phyloP scores from a whole-genome alignment of 768 basidiomycete species.

The Boletales sp. region DNA sequence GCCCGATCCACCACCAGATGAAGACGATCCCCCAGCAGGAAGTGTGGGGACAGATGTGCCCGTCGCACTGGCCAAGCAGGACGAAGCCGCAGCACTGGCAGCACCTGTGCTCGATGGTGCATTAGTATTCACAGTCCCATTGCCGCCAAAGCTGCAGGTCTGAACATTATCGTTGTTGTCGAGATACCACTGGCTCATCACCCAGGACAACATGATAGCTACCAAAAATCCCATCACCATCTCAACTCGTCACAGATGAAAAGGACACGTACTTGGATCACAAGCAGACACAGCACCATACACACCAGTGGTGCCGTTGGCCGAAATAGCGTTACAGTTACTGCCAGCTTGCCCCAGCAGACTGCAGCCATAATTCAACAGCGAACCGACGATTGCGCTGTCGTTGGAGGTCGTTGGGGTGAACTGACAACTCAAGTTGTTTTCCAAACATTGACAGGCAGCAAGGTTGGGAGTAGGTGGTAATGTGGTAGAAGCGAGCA shows the following conservation, averaged over 20 bases:
- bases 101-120: slow-evolving; percentile 48
- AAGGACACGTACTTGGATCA: slow-evolving; percentile 60
- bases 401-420: slow-evolving; percentile 61
- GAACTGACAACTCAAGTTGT: slow-evolving; percentile 69
- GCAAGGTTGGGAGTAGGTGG: slow-evolving; percentile 82
- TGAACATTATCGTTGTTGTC: slow-evolving; percentile 50
- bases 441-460: slow-evolving; percentile 76
- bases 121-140: slow-evolving; percentile 68
- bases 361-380: slow-evolving; percentile 65
- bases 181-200: slow-evolving; percentile 78
- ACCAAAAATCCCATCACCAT: slow-evolving; percentile 5
- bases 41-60: slow-evolving; percentile 62
- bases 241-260: neutral
- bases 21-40: slow-evolving; percentile 30
- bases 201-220: slow-evolving; percentile 80
- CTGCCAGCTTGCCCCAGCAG: slow-evolving; percentile 59
- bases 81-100: slow-evolving; percentile 55
- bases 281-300: slow-evolving; percentile 79
- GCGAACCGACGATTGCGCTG: slow-evolving; percentile 52
- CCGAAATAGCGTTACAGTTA: slow-evolving; percentile 66
- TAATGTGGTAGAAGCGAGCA: slow-evolving; percentile 63
- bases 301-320: slow-evolving; percentile 65
- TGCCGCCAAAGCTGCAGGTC: slow-evolving; percentile 80
- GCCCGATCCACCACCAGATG: slow-evolving; percentile 20
- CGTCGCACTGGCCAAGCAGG: slow-evolving; percentile 62